These are phyloP conservation scores for Trypanosoma melophagium DNA, from an alignment of 208 protist genomes.

Conservation along the genomic window DNA sequence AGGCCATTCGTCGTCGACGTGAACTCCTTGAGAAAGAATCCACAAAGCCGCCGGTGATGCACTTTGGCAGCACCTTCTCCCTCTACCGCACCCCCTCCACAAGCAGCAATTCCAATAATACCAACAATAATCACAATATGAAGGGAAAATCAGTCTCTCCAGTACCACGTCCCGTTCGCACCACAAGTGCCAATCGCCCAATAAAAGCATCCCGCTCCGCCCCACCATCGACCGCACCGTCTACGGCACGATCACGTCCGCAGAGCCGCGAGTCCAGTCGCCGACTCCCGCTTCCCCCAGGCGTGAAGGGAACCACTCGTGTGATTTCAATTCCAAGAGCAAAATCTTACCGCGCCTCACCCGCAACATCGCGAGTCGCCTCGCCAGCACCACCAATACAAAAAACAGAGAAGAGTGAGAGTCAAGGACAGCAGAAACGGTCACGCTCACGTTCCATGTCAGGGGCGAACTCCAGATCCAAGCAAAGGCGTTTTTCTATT, in stretches of 20 bases:
- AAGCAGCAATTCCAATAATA: neutral
- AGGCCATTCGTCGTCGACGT: constrained; percentile 55
- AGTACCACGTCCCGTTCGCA: neutral
- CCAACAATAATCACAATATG: neutral
- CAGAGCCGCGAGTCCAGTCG: constrained; percentile 21
- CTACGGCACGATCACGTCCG: constrained; percentile 4
- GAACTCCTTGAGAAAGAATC: constrained; percentile 54
- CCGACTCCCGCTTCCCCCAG: constrained; percentile 5
- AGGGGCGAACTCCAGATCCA: neutral
- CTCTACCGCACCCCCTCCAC: neutral
- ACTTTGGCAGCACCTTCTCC: constrained; percentile 41
- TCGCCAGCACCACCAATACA: neutral
- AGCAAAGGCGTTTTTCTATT: neutral
- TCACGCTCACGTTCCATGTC: constrained; percentile 6
- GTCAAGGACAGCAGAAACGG: constrained; percentile 2
- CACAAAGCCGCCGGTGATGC: constrained; percentile 53
- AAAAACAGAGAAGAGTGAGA: neutral
- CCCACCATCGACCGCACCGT: neutral
- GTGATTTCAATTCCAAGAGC: neutral
- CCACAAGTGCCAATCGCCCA: neutral
- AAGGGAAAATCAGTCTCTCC: constrained; percentile 18
- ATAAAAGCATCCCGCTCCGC: neutral
- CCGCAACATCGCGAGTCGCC: neutral
- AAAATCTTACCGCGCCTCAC: constrained; percentile 16
- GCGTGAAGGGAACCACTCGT: neutral